Evolutionary conservation across 1,284 basidiomycete species (phyloP), one percentile per base, ranked within the genome.

Genomic region (Coniferiporia weirii): DNA sequence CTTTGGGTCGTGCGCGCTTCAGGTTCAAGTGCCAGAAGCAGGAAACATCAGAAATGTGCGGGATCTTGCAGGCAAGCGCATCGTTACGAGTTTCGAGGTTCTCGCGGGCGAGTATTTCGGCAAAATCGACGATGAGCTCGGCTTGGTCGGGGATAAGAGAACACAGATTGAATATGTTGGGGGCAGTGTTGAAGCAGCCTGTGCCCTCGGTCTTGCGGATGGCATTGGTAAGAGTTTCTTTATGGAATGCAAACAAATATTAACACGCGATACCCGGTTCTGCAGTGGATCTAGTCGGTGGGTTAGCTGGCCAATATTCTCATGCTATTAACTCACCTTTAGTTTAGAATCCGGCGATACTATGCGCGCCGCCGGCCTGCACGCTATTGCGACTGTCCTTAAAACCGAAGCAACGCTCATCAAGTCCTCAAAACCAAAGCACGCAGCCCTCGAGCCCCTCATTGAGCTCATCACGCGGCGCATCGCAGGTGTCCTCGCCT

Each of bases 181-280:
- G 5, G 97, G 97, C 1, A 95, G 93, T 68, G 97, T 99, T 1
- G 97, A 99, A 75, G 96, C 97, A 2, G 97, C 97, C 15, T 99
- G 97, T 75, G 86, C 96, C 1, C 79, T 99, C 7, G 97, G 97
- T 3, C 79, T 99, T 62, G 97, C 97, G 1, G 97, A 99, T 75
- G 97, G 95, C 19, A 98, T 99, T 61, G 92, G 92, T 93, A 68
- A 70, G 87, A 9, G 2, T 22, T 22, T 43, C 12, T 6, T n/a
- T 45, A 35, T 52, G 22, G 48, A 38, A n/a, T 57, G 15, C 56
- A 57, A 34, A 48, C 44, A 51, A 56, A 32, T 61, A 57, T 27
- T 51, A 66, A 50, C 45, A 61, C 45, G 48, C 56, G 15, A 40
- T 36, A 51, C 49, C 6, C 51, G 34, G 46, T 52, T 38, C 7